Evolutionary conservation across 352 stramenopile species (phyloP).

Genomic region (Pythium biforme): DNA sequence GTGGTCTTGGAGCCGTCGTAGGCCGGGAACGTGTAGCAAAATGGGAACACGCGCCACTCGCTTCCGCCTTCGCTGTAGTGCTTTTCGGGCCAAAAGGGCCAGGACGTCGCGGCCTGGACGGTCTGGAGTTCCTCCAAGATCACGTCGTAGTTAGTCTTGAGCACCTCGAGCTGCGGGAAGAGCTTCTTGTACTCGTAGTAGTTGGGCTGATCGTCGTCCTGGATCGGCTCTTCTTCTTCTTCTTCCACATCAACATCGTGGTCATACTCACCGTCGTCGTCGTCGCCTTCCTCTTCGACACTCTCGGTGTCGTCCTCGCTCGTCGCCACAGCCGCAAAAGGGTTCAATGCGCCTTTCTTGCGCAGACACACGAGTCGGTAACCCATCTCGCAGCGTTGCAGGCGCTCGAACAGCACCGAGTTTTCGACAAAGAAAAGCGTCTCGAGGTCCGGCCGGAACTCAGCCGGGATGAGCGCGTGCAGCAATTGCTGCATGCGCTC

Average conservation of each 20-base stretch:
- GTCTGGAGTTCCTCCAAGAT: conserved; percentile 79
- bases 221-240: conserved; percentile 55
- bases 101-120: conserved; percentile 54
- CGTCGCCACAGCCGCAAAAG: conserved; percentile 4
- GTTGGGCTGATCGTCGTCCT: conserved; percentile 68
- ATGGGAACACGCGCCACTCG: conserved; percentile 87
- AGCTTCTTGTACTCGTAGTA: conserved; percentile 76
- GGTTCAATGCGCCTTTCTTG: conserved; percentile 21
- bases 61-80: conserved; percentile 73
- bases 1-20: conserved; percentile 80
- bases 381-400: conserved; percentile 27
- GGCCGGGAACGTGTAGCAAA: conserved; percentile 90
- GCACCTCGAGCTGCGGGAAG: conserved; percentile 73
- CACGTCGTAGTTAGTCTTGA: conserved; percentile 65
- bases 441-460: conserved; percentile 29
- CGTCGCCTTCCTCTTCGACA: conserved; percentile 30
- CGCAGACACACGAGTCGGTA: conserved; percentile 30
- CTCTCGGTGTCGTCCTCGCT: neutral
- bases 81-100: conserved; percentile 86
- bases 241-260: conserved; percentile 26
- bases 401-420: conserved; percentile 19
- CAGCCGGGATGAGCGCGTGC: conserved; percentile 14
- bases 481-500: conserved; percentile 20
- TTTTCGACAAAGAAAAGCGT: conserved; percentile 33
- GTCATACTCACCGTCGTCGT: conserved; percentile 23